phyloP scores from a whole-genome alignment of 73 alveolate species.

The Paramecium pentaurelia region DNA sequence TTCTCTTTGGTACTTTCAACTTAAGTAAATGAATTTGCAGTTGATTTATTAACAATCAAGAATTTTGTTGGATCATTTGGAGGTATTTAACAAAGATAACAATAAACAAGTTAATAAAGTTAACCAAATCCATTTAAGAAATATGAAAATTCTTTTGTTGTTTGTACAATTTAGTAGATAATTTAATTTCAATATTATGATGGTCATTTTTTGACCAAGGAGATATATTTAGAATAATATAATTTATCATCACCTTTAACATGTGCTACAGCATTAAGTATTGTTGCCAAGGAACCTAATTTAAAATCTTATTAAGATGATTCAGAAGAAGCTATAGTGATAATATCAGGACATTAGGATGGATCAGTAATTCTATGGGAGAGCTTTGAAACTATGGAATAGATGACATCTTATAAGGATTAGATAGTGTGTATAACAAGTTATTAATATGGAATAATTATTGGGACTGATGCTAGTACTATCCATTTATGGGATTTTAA shows the following conservation, averaged over 20 bases:
- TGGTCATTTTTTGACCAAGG: constrained; percentile 57
- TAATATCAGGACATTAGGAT: constrained; percentile 52
- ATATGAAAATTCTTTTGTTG: constrained; percentile 55
- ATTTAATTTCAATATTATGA: constrained; percentile 48
- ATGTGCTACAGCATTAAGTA: constrained; percentile 59
- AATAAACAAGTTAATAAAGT: neutral
- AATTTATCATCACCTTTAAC: constrained; percentile 39
- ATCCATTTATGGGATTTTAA: constrained; percentile 57
- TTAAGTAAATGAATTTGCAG: constrained; percentile 53
- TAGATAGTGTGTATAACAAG: constrained; percentile 52
- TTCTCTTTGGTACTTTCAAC: constrained; percentile 49
- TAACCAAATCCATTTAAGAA: constrained; percentile 34
- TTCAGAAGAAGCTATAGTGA: constrained; percentile 42
- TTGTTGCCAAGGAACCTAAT: constrained; percentile 33
- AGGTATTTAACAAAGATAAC: neutral
- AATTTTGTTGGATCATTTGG: constrained; percentile 50
- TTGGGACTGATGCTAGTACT: constrained; percentile 57
- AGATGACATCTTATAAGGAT: constrained; percentile 31
- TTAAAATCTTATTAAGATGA: constrained; percentile 47
- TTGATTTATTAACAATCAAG: constrained; percentile 45
- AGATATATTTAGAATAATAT: constrained; percentile 14
- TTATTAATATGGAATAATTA: constrained; percentile 43
- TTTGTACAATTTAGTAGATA: constrained; percentile 36
- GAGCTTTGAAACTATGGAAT: constrained; percentile 46
- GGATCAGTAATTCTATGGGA: constrained; percentile 54